Evolutionary conservation across 73 alveolate genomes (phyloP).

Genomic region (Urostyla sp.): DNA sequence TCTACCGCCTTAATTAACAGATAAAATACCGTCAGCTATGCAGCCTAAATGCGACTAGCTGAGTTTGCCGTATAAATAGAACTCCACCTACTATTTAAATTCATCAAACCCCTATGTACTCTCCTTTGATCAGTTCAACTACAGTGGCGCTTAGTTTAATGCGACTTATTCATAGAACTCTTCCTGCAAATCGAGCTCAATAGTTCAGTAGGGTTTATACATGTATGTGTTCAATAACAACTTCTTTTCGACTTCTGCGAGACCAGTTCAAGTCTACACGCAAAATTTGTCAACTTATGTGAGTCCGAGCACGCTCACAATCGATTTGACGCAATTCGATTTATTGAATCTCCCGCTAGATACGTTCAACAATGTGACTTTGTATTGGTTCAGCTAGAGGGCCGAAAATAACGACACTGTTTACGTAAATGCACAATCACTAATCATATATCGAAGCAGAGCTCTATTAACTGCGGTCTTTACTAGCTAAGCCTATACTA

Average conservation of each 20-base stretch:
- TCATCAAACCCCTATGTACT: neutral
- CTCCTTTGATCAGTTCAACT: neutral
- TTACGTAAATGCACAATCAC: neutral
- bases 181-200: too few species aligned
- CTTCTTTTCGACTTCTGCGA: too few species aligned
- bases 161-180: too few species aligned
- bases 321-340: too few species aligned
- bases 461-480: neutral
- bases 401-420: neutral
- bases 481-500: neutral
- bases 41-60: slow-evolving; percentile 5
- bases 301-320: too few species aligned
- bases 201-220: too few species aligned
- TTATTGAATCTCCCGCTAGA: neutral
- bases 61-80: neutral
- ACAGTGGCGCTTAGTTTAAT: neutral
- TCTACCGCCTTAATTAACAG: neutral
- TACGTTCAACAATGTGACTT: neutral
- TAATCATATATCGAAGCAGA: neutral
- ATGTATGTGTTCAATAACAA: too few species aligned
- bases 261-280: too few species aligned
- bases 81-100: neutral
- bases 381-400: slow-evolving; percentile 11
- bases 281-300: too few species aligned
- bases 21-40: neutral